Evolutionary conservation across 768 basidiomycete species (phyloP).

Genomic region (Leccinum disarticulatum): DNA sequence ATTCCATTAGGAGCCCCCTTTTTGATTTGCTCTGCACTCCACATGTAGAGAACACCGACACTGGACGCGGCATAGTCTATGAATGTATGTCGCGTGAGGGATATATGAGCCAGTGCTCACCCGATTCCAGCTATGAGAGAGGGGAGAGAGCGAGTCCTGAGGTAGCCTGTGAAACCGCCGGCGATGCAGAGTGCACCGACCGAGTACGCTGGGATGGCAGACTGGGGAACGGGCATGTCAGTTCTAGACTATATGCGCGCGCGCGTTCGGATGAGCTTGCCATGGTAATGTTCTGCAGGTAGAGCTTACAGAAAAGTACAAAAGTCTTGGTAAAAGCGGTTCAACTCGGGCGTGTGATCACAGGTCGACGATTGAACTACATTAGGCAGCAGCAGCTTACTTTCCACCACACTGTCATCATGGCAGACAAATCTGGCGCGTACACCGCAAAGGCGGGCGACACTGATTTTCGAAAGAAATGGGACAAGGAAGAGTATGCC

Average conservation of each 20-base stretch:
- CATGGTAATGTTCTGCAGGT: constrained; percentile 18
- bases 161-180: constrained; percentile 75
- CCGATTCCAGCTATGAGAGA: constrained; percentile 81
- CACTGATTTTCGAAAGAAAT: constrained; percentile 84
- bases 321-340: not conserved
- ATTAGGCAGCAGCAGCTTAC: not conserved
- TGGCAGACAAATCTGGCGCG: constrained; percentile 36
- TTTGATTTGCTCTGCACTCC: constrained; percentile 74
- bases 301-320: constrained; percentile 20
- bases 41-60: constrained; percentile 77
- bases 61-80: constrained; percentile 34
- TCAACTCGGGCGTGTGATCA: constrained; percentile 13
- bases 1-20: constrained; percentile 73
- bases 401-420: constrained; percentile 6
- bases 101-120: constrained; percentile 41
- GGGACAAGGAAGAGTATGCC: constrained; percentile 92
- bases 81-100: not conserved
- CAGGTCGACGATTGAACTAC: not conserved
- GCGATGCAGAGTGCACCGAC: constrained; percentile 77
- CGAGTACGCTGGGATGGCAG: constrained; percentile 76
- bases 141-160: constrained; percentile 71
- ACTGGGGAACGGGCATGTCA: constrained; percentile 45
- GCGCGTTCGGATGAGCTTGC: constrained; percentile 24
- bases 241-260: constrained; percentile 6
- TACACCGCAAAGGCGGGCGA: constrained; percentile 46